Conservation (phyloP, 169 alveolate species). For the Babesia microti region DNA sequence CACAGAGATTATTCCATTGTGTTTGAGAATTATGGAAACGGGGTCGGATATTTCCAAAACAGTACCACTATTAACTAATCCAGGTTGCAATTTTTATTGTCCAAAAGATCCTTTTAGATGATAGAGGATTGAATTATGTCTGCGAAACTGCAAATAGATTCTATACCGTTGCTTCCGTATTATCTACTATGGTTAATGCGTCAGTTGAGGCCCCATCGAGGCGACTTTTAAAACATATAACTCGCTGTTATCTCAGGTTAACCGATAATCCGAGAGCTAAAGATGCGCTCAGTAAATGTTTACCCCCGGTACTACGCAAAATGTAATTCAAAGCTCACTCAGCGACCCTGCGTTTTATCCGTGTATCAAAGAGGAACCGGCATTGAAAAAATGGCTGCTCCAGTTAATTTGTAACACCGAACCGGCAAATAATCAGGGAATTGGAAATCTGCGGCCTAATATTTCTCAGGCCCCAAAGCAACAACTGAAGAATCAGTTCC, state of each 20-base stretch:
- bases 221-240: conserved; percentile 88
- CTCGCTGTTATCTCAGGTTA: conserved; percentile 91
- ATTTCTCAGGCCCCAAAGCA: no score
- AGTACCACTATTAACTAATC: conserved; percentile 32
- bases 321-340: conserved; percentile 21
- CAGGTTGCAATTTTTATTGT: conserved; percentile 94
- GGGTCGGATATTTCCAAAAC: conserved; percentile 95
- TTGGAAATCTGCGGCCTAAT: no score
- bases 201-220: conserved; percentile 77
- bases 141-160: conserved; percentile 96
- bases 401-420: conserved; percentile 57
- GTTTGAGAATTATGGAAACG: conserved; percentile 97
- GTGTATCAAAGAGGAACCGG: conserved; percentile 63
- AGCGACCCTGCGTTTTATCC: conserved; percentile 61
- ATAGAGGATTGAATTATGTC: conserved; percentile 86
- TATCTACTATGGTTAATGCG: conserved; percentile 84
- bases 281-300: conserved; percentile 73
- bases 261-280: conserved; percentile 87
- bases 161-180: conserved; percentile 89
- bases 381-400: conserved; percentile 59
- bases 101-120: conserved; percentile 93
- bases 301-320: conserved; percentile 59
- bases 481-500: no score
- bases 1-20: conserved; percentile 93
- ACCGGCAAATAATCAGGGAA: conserved; percentile 27